A percentile compares a stretch with the other conserved stretches of the same genome.
phyloP scores from a whole-genome alignment of 768 basidiomycete genomes.

The Neoboletus subvelutipes region DNA sequence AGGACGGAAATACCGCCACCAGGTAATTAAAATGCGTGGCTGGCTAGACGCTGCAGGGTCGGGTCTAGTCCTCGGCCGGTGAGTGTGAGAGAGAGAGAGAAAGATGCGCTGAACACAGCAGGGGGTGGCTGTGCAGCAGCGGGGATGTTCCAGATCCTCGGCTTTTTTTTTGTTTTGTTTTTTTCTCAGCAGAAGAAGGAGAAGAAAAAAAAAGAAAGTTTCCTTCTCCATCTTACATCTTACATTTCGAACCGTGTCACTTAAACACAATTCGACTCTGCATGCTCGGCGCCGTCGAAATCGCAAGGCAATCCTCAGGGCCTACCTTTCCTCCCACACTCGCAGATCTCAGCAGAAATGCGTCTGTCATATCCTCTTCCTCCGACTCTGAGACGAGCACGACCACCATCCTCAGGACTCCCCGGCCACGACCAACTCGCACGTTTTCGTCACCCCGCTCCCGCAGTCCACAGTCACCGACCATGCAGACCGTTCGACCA shows the following conservation, averaged over 20 bases:
- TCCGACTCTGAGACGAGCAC: constrained; percentile 53
- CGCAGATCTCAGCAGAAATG: constrained; percentile 71
- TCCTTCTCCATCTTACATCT: no score
- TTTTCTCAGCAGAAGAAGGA: constrained; percentile 18
- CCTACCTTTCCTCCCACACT: constrained; percentile 40
- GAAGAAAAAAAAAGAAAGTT: no score
- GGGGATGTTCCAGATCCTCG: constrained; percentile 18
- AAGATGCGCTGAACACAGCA: no score
- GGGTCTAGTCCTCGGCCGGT: neutral
- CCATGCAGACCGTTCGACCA: constrained; percentile 32
- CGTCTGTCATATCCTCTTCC: constrained; percentile 70
- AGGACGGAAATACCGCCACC: neutral
- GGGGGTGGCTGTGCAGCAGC: constrained; percentile 24
- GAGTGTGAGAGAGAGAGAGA: no score
- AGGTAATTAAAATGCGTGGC: neutral
- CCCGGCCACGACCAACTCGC: constrained; percentile 55
- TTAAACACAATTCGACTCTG: neutral
- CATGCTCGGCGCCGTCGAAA: constrained; percentile 7
- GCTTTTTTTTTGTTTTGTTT: no score
- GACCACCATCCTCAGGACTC: constrained; percentile 40
- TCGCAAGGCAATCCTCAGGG: neutral
- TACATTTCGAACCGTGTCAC: no score
- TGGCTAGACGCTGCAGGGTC: no score
- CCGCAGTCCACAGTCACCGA: constrained; percentile 47
- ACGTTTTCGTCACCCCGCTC: constrained; percentile 66